phyloP scores from a whole-genome alignment of 2,329 filamentous ascomycete species.

The Aurifilum marmelostoma region DNA sequence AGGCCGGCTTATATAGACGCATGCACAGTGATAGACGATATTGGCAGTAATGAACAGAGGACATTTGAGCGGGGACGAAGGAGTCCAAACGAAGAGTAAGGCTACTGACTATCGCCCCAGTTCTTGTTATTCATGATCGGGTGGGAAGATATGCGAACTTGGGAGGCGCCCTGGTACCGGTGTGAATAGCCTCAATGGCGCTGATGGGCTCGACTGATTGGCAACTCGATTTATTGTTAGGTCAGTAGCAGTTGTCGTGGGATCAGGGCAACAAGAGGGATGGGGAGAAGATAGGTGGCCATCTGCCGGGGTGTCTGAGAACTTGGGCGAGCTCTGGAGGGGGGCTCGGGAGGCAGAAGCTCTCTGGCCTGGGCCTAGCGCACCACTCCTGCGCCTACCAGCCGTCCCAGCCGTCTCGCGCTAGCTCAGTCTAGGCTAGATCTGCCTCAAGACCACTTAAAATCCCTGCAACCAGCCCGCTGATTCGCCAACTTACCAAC shows the following conservation, averaged over 20 bases:
- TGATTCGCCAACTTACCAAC: not conserved
- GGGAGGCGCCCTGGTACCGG: slow-evolving; percentile 12
- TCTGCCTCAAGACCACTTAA: not conserved
- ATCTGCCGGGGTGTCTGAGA: slow-evolving; percentile 22
- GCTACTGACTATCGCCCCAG: slow-evolving; percentile 30
- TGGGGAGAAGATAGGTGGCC: slow-evolving; percentile 28
- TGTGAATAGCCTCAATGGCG: slow-evolving; percentile 27
- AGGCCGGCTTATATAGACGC: not conserved
- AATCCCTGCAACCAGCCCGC: not conserved
- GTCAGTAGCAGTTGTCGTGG: slow-evolving; percentile 18
- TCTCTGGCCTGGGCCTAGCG: not conserved
- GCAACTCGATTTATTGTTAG: slow-evolving; percentile 27
- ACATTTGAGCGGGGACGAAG: not conserved
- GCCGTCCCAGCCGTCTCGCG: not conserved
- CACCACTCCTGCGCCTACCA: not conserved
- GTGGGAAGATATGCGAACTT: slow-evolving; percentile 2
- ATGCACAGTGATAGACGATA: slow-evolving; percentile 25
- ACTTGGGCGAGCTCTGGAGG: slow-evolving; percentile 15
- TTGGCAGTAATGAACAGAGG: slow-evolving; percentile 17
- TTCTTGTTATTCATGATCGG: slow-evolving; percentile 30
- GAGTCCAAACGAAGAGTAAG: slow-evolving; percentile 12
- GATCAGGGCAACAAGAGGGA: slow-evolving; percentile 18
- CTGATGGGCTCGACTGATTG: slow-evolving; percentile 24
- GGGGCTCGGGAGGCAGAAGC: slow-evolving; percentile 5
- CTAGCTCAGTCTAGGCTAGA: not conserved